phyloP scores from a whole-genome alignment of 257 asterid genomes.

The Datura wrightii region DNA sequence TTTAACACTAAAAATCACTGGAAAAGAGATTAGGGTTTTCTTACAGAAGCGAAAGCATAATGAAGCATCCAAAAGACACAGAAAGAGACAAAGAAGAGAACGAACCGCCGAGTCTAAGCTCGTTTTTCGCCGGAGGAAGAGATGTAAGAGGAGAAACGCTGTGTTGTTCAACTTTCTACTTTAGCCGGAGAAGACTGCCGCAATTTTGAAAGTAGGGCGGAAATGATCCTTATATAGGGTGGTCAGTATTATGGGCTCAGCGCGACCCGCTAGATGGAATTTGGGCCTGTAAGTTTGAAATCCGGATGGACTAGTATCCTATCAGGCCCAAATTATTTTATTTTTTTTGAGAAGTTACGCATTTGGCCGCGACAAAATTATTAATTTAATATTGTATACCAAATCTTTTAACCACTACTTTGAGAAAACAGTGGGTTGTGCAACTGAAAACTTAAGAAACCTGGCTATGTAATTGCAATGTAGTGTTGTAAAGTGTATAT shows the following conservation, averaged over 20 bases:
- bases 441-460: too few species aligned
- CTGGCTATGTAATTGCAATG: too few species aligned
- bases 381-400: too few species aligned
- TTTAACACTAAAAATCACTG: not conserved
- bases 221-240: not conserved
- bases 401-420: too few species aligned
- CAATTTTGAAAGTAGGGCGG: conserved; percentile 28
- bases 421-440: too few species aligned
- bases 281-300: conserved; percentile 23
- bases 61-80: not conserved
- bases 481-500: too few species aligned
- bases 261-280: not conserved
- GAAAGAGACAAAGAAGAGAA: not conserved
- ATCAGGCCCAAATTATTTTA: not conserved
- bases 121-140: not conserved
- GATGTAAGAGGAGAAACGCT: not conserved
- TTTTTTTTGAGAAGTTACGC: too few species aligned
- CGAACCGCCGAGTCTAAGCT: not conserved
- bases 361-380: too few species aligned
- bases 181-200: conserved; percentile 25
- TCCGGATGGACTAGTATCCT: not conserved
- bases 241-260: not conserved
- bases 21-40: not conserved
- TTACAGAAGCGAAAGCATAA: not conserved
- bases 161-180: not conserved